Percentiles rank a stretch among this genome's conserved stretches.
These are phyloP conservation scores for Phytophthora melonis DNA, from an alignment of 352 stramenopile genomes.

Conservation along the genomic window DNA sequence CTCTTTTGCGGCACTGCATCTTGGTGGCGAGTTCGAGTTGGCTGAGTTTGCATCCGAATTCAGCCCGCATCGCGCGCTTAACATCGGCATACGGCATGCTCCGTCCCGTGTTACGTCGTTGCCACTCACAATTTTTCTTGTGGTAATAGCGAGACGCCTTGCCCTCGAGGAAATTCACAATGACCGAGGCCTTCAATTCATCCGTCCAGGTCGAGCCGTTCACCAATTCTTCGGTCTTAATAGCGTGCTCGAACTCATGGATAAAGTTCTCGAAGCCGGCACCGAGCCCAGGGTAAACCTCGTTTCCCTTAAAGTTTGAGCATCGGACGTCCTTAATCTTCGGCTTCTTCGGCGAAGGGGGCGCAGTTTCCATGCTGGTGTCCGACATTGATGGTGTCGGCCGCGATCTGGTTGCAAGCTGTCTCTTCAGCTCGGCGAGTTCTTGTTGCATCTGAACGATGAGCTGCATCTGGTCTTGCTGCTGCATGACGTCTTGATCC, in stretches of 20 bases:
- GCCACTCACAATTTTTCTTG: slow-evolving; percentile 9
- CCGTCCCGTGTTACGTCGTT: not conserved
- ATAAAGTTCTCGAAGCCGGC: not conserved
- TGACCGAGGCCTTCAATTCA: slow-evolving; percentile 4
- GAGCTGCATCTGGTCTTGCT: slow-evolving; percentile 3
- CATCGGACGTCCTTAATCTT: slow-evolving; percentile 14
- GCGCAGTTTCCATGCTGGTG: slow-evolving; percentile 4
- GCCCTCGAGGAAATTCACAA: slow-evolving; percentile 10
- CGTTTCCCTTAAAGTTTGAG: slow-evolving; percentile 3
- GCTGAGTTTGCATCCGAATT: slow-evolving; percentile 2
- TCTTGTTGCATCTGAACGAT: slow-evolving; percentile 3
- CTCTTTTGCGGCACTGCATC: slow-evolving; percentile 1
- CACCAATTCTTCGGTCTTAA: slow-evolving; percentile 1
- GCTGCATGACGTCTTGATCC: slow-evolving; percentile 1
- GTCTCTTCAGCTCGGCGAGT: slow-evolving; percentile 1
- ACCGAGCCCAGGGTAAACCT: slow-evolving; percentile 10
- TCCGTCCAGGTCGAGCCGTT: slow-evolving; percentile 4
- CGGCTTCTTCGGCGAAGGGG: not conserved
- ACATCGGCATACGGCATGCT: not conserved
- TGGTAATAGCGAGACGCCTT: slow-evolving; percentile 1
- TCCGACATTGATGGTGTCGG: slow-evolving; percentile 6
- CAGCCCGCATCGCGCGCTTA: not conserved
- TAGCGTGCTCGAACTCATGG: not conserved
- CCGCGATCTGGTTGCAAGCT: not conserved
- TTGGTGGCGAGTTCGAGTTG: not conserved